These are phyloP conservation scores for Boletellus deceptivus DNA, from an alignment of 1,284 basidiomycete genomes.

Conservation along the genomic window DNA sequence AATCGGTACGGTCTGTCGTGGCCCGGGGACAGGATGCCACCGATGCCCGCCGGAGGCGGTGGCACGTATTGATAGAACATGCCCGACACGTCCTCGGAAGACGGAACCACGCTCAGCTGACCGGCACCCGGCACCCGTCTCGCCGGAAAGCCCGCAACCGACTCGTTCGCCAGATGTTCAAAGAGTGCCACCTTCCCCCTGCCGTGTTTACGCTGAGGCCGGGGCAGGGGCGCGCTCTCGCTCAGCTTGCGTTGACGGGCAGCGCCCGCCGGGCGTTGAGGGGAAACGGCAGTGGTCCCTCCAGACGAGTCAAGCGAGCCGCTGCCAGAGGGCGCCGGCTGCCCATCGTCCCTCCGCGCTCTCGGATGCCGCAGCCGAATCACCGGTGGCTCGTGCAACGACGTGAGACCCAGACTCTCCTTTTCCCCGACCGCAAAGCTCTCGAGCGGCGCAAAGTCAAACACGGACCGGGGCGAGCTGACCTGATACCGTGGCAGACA, in stretches of 20 bases:
- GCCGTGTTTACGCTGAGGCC: conserved; percentile 60
- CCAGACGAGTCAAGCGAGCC: conserved; percentile 25
- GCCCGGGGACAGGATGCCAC: conserved; percentile 49
- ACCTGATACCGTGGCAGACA: conserved; percentile 64
- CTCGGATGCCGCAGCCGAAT: conserved; percentile 26
- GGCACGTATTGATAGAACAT: conserved; percentile 15
- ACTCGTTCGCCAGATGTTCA: conserved; percentile 61
- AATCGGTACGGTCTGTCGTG: conserved; percentile 95
- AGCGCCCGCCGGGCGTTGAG: conserved; percentile 31
- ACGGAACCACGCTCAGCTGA: conserved; percentile 31
- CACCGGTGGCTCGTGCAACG: conserved; percentile 34
- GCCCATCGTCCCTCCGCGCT: conserved; percentile 6
- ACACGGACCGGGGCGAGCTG: conserved; percentile 50
- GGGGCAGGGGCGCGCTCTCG: conserved; percentile 68
- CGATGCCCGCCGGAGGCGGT: conserved; percentile 12
- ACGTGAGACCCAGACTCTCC: conserved; percentile 48
- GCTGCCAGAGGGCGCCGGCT: conserved; percentile 1
- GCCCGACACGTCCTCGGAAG: conserved; percentile 28
- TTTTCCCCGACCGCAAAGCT: conserved; percentile 78
- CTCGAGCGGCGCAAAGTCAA: conserved; percentile 82
- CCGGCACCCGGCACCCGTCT: conserved; percentile 34
- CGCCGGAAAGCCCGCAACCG: conserved; percentile 44
- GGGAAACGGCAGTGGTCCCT: conserved; percentile 16
- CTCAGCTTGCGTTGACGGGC: conserved; percentile 80
- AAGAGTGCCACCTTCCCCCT: conserved; percentile 92